Evolutionary conservation across 331 rosid species (phyloP).

Genomic region (Rosa hybrid): DNA sequence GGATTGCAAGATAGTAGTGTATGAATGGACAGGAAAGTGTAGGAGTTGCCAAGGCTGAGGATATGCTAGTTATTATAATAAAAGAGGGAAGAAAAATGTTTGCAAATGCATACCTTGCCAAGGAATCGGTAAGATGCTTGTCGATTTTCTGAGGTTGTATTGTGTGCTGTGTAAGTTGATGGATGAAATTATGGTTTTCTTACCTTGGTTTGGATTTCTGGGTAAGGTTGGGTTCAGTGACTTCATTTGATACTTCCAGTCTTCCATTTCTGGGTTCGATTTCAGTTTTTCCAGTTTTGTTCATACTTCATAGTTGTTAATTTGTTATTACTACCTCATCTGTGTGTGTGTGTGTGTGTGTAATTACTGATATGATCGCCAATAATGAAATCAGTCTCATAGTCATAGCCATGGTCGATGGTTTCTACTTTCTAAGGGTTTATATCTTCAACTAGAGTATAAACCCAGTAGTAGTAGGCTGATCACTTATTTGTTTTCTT

Average conservation of each 20-base stretch:
- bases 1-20: constrained; percentile 96
- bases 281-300: no score
- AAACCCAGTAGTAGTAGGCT: constrained; percentile 23
- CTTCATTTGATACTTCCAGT: no score
- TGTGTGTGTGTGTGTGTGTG: no score
- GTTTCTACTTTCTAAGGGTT: no score
- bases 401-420: no score
- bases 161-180: neutral
- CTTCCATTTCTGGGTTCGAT: no score
- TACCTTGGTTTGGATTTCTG: neutral
- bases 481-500: constrained; percentile 26
- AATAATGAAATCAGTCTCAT: no score
- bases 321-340: no score
- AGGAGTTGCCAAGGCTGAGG: constrained; percentile 97
- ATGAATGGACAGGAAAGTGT: constrained; percentile 97
- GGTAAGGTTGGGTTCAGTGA: no score
- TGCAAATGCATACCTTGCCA: constrained; percentile 98
- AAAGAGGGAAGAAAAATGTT: constrained; percentile 65
- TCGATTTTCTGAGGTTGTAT: neutral
- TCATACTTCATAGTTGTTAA: no score
- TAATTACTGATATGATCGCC: no score
- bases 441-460: constrained; percentile 26
- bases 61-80: constrained; percentile 66
- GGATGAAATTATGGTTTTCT: neutral
- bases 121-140: constrained; percentile 72